Evolutionary conservation across 2,329 filamentous ascomycete species (phyloP), one percentile per base, ranked within the genome.

Genomic region (Trichoderma aggressivum): DNA sequence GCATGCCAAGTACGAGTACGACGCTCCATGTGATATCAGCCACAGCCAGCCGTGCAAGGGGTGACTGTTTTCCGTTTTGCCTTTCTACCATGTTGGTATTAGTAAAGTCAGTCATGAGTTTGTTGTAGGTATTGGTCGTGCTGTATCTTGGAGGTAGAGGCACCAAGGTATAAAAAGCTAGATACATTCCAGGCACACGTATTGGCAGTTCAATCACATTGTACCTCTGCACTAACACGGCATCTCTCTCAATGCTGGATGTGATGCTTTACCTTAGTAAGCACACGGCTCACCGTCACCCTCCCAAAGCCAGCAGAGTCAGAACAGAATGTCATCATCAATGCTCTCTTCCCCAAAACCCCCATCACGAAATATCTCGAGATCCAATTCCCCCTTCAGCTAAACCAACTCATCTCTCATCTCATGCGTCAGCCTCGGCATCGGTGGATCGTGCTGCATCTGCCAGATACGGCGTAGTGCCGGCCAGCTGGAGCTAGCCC

Each of bases 401-500:
- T 24, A 43, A n/a, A 43, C 16, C 39, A 43, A 21, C 24, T 30
- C 28, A 28, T 30, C 24, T 3, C 7, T n/a, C 60, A 30, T 39
- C 26, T 11, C 39, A 16, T 34, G 6, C 61, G 16, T 18, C 24
- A 39, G 50, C 24, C 21, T n/a, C 55, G 24, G 7, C 26, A 18
- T 39, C 28, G 21, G 36, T 34, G 56, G 43, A 61, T 53, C 58
- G 28, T 28, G 55, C 56, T 61, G 39, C 24, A 39, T 61, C 56
- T 61, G 28, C 55, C 63, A n/a, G n/a, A 58, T 21, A 24, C 36
- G 32, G 53, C 30, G 34, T 67, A 59, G 34, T 30, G 63, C 39
- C 39, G 8, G 55, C 53, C 65, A 68, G 39, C 65, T 53, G 66
- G 66, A 61, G 56, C 39, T 30, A 43, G 28, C 66, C 66, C 66